These are phyloP conservation scores for Thalassiosira mediterranea DNA, from an alignment of 352 stramenopile species.

Conservation along the genomic window DNA sequence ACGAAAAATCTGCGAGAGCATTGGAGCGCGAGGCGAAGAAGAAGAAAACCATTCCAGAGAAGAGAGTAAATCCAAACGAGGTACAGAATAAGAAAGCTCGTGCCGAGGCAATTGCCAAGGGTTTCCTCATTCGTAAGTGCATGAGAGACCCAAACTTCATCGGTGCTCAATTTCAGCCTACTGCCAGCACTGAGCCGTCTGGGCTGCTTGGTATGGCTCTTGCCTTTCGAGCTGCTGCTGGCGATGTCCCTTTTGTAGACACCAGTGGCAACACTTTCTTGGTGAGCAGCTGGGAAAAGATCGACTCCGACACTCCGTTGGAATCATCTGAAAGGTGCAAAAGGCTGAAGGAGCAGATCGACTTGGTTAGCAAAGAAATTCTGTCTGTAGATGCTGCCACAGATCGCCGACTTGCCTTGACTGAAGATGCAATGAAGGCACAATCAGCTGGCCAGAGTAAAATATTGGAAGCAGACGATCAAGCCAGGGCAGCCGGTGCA, in stretches of 20 bases:
- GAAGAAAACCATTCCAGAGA: constrained; percentile 30
- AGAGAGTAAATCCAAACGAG: constrained; percentile 24
- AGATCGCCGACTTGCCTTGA: constrained; percentile 26
- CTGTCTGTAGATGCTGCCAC: constrained; percentile 30
- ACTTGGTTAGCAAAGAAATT: constrained; percentile 68
- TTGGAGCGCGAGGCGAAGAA: constrained; percentile 58
- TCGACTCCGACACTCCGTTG: constrained; percentile 59
- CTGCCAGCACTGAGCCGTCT: constrained; percentile 64
- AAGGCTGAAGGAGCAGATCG: constrained; percentile 57
- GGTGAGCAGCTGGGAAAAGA: constrained; percentile 61
- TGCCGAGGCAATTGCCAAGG: constrained; percentile 68
- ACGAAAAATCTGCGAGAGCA: constrained; percentile 68
- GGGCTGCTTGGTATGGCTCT: constrained; percentile 77
- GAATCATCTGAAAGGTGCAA: constrained; percentile 63
- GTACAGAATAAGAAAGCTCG: constrained; percentile 61
- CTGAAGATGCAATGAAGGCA: constrained; percentile 27
- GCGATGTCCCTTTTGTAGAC: constrained; percentile 65
- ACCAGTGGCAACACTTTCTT: constrained; percentile 50
- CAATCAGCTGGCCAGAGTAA: no score
- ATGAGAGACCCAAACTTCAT: constrained; percentile 58
- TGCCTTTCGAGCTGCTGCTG: constrained; percentile 75
- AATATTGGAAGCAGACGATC: no score
- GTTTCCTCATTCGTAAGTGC: constrained; percentile 65
- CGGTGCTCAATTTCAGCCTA: constrained; percentile 55
- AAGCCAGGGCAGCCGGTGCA: no score